Percentiles rank a stretch among this genome's conserved stretches.
Conservation (phyloP, 1,284 basidiomycete species). For the Tremellales sp. region DNA sequence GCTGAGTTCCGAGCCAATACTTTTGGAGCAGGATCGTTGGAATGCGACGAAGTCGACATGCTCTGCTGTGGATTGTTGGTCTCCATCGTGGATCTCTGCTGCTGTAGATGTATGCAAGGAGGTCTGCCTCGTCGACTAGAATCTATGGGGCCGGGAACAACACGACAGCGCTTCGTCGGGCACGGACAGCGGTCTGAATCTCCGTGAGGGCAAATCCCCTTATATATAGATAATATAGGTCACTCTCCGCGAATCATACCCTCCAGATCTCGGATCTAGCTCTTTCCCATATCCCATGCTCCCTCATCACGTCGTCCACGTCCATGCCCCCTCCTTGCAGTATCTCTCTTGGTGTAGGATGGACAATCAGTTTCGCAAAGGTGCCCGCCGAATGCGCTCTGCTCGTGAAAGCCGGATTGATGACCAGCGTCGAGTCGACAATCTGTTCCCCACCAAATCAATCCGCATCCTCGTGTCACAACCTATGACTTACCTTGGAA, state of each 20-base stretch:
- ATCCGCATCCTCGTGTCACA: background rate
- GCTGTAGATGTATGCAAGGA: too few relatives aligned
- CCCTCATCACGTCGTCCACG: conserved; percentile 25
- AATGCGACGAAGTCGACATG: background rate
- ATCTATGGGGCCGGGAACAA: too few relatives aligned
- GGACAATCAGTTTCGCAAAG: conserved; percentile 46
- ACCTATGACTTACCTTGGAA: conserved; percentile 59
- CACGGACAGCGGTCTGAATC: too few relatives aligned
- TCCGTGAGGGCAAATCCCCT: too few relatives aligned
- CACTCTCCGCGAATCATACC: conserved; percentile 19
- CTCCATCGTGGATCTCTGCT: too few relatives aligned
- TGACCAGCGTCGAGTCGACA: conserved; percentile 47
- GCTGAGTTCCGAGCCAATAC: conserved; percentile 41
- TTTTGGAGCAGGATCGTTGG: conserved; percentile 3
- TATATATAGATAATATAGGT: background rate
- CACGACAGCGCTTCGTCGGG: too few relatives aligned
- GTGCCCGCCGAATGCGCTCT: conserved; percentile 44
- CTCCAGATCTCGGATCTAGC: conserved; percentile 47
- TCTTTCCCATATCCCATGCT: conserved; percentile 43
- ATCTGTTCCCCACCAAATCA: conserved; percentile 25
- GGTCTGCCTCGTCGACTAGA: too few relatives aligned
- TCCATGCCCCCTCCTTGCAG: conserved; percentile 22
- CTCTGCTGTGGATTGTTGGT: too few relatives aligned
- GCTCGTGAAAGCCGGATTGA: conserved; percentile 47
- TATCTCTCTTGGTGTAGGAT: conserved; percentile 30